A percentile compares a stretch with the other conserved stretches of the same genome.
Evolutionary conservation across 129 eudicot genomes (phyloP).

Genomic region (Gnaphalium uliginosum): DNA sequence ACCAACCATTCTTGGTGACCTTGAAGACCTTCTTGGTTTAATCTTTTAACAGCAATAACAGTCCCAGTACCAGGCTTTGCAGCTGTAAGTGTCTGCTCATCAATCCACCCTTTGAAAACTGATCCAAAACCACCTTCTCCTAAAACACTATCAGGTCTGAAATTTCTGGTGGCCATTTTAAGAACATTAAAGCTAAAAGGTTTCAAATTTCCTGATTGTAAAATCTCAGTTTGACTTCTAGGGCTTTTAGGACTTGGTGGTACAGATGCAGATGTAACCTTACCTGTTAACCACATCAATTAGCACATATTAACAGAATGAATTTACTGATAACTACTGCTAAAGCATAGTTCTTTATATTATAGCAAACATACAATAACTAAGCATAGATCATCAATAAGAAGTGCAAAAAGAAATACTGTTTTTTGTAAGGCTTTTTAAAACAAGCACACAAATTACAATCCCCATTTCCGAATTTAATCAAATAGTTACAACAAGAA

Average conservation of each 20-base stretch:
- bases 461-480: background rate
- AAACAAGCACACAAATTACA: background rate
- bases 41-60: slow-evolving; percentile 68
- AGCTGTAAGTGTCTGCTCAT: slow-evolving; percentile 60
- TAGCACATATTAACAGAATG: background rate
- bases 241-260: slow-evolving; percentile 47
- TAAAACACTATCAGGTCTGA: slow-evolving; percentile 75
- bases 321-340: background rate
- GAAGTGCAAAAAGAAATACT: background rate
- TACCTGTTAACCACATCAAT: slow-evolving; percentile 29
- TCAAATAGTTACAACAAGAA: slow-evolving; percentile 1
- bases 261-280: slow-evolving; percentile 38
- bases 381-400: background rate
- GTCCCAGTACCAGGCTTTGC: slow-evolving; percentile 68
- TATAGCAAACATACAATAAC: background rate
- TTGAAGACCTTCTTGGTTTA: slow-evolving; percentile 67
- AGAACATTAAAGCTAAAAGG: slow-evolving; percentile 50
- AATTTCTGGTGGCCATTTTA: slow-evolving; percentile 61
- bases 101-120: slow-evolving; percentile 76
- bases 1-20: slow-evolving; percentile 88
- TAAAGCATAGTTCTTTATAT: background rate
- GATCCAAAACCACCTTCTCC: slow-evolving; percentile 85
- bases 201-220: slow-evolving; percentile 54
- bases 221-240: slow-evolving; percentile 51
- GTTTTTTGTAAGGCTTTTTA: slow-evolving; percentile 1